Conservation (phyloP, 495 filamentous ascomycete genomes). For the Daldinia childiae region DNA sequence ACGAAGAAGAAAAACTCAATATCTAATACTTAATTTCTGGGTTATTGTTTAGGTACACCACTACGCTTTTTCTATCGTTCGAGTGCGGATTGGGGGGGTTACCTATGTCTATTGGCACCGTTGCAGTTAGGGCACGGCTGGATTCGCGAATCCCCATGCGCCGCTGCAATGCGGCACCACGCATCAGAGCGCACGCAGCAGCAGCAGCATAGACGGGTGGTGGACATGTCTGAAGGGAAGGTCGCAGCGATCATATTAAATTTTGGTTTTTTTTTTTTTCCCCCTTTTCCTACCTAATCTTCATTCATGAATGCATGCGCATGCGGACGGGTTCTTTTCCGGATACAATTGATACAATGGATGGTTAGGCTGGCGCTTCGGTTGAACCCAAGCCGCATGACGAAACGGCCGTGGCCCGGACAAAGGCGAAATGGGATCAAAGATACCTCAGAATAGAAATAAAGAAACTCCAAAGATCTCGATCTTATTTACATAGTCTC, state of each 20-base stretch:
- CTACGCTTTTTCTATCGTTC: not conserved
- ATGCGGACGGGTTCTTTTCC: conserved; percentile 6
- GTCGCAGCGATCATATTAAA: conserved; percentile 2
- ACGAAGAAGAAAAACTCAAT: not conserved
- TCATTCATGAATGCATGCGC: conserved; percentile 8
- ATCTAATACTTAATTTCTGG: conserved; percentile 1
- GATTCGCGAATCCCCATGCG: conserved; percentile 27
- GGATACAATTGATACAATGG: conserved; percentile 14
- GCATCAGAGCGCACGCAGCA: not conserved
- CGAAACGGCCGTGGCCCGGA: not conserved
- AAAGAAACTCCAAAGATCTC: conserved; percentile 4
- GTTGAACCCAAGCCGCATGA: not conserved
- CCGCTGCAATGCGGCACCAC: conserved; percentile 15
- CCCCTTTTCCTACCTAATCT: not conserved
- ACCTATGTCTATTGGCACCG: conserved; percentile 1
- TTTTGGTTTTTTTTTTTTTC: not conserved
- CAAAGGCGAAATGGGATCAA: not conserved
- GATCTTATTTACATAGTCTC: not conserved
- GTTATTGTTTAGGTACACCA: not conserved
- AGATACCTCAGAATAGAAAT: conserved; percentile 4
- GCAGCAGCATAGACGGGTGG: too few species aligned
- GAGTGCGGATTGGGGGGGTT: not conserved
- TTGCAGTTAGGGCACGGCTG: conserved; percentile 22
- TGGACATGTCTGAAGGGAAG: not conserved
- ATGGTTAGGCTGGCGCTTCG: not conserved